Percentiles rank a stretch among this genome's conserved stretches.
These are phyloP conservation scores for Nitzschia sp. DNA, from an alignment of 108 stramenopile genomes.

Conservation along the genomic window DNA sequence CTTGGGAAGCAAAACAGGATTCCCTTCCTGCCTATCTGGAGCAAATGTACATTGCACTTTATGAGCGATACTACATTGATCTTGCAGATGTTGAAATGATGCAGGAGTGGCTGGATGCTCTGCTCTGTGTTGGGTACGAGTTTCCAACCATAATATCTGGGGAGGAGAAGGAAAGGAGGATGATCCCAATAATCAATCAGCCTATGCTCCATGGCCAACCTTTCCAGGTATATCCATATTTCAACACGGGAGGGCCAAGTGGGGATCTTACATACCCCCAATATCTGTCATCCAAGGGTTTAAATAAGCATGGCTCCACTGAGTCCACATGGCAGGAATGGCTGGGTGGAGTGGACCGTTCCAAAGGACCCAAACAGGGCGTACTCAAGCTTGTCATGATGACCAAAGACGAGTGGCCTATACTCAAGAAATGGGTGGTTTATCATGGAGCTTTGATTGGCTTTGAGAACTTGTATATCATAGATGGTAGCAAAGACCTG, in stretches of 20 bases:
- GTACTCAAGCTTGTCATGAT: slow-evolving; percentile 22
- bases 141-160: slow-evolving; percentile 3
- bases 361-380: not conserved
- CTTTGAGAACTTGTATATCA: slow-evolving; percentile 24
- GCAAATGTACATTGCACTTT: slow-evolving; percentile 38
- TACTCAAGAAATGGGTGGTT: slow-evolving; percentile 6
- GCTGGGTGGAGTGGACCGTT: not conserved
- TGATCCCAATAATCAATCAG: not conserved
- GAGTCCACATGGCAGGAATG: not conserved
- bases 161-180: not conserved
- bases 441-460: slow-evolving; percentile 22
- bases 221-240: not conserved
- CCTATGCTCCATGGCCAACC: not conserved
- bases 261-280: not conserved
- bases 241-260: not conserved
- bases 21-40: not conserved
- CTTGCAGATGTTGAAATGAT: slow-evolving; percentile 8
- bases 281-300: not conserved
- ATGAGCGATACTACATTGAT: slow-evolving; percentile 45
- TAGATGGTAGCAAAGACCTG: slow-evolving; percentile 14
- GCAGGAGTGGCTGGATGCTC: slow-evolving; percentile 40
- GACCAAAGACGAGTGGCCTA: slow-evolving; percentile 30
- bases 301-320: too few species aligned
- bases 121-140: slow-evolving; percentile 28
- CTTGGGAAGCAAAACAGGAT: slow-evolving; percentile 2